Evolutionary conservation across 148 eudicot genomes (phyloP).

Genomic region (Fagopyrum esculentum): DNA sequence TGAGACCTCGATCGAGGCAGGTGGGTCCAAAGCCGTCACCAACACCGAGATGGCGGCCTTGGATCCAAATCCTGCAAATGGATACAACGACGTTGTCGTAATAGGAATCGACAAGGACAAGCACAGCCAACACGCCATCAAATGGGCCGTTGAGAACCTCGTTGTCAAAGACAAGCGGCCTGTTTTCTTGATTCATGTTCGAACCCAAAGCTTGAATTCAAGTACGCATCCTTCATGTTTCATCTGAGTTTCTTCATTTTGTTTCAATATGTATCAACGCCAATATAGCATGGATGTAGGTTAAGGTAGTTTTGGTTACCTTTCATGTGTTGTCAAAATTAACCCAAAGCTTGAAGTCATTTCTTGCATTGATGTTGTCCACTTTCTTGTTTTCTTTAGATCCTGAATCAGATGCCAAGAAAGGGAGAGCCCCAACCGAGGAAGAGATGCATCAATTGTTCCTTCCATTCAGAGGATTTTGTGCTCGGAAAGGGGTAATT

Average conservation of each 20-base stretch:
- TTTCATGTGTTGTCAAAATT: background rate
- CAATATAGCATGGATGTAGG: background rate
- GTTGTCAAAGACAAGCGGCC: constrained; percentile 19
- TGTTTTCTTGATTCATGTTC: constrained; percentile 55
- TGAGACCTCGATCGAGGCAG: background rate
- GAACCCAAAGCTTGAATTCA: constrained; percentile 18
- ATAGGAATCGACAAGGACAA: constrained; percentile 67
- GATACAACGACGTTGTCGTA: constrained; percentile 16
- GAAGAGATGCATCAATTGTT: constrained; percentile 55
- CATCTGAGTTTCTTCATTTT: background rate
- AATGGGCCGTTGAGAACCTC: constrained; percentile 64
- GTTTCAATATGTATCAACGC: background rate
- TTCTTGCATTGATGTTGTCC: background rate
- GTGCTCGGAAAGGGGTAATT: constrained; percentile 83
- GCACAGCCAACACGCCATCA: constrained; percentile 57
- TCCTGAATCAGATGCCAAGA: constrained; percentile 14
- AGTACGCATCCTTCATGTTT: constrained; percentile 25
- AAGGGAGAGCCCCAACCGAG: constrained; percentile 36
- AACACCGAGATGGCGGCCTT: background rate
- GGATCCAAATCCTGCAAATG: background rate
- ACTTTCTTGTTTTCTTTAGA: background rate
- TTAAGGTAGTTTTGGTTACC: too few species aligned
- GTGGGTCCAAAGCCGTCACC: constrained; percentile 11
- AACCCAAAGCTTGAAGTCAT: background rate
- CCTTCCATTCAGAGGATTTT: constrained; percentile 64